Evolutionary conservation across 2,329 filamentous ascomycete species (phyloP).

Genomic region (Davidsoniella eucalypti): DNA sequence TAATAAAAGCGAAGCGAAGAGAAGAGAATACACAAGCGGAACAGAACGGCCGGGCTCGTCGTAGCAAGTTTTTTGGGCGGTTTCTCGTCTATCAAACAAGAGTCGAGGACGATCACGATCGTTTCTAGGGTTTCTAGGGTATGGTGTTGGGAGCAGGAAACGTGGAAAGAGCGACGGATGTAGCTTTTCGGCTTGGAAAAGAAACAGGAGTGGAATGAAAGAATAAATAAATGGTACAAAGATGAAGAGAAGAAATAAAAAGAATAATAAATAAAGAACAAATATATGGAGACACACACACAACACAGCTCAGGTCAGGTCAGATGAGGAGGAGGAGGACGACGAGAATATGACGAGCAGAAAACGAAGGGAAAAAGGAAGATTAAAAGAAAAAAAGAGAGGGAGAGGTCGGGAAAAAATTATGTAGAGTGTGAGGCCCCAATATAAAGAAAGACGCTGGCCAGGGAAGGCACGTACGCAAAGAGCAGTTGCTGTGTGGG

Average conservation of each 20-base stretch:
- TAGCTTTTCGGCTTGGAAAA: constrained; percentile 18
- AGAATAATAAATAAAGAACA: background rate
- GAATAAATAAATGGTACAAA: constrained; percentile 14
- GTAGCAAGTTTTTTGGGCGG: constrained; percentile 1
- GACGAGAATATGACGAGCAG: constrained; percentile 12
- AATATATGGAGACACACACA: background rate
- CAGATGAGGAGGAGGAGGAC: constrained; percentile 16
- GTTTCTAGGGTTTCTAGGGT: background rate
- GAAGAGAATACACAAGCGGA: background rate
- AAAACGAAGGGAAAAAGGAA: background rate
- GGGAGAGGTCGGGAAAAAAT: background rate
- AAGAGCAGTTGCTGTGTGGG: background rate
- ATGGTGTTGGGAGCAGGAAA: background rate
- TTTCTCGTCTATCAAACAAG: constrained; percentile 5
- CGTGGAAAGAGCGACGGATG: constrained; percentile 17
- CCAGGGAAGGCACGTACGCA: background rate
- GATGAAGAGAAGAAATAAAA: background rate
- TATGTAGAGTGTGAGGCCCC: background rate
- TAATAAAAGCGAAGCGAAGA: background rate
- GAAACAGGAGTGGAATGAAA: constrained; percentile 14
- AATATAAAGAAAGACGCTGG: background rate
- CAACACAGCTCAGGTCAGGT: constrained; percentile 5
- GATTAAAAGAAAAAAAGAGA: background rate
- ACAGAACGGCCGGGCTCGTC: constrained; percentile 1
- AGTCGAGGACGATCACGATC: constrained; percentile 1